phyloP scores from a whole-genome alignment of 768 basidiomycete genomes.

The Lentinula aciculospora region DNA sequence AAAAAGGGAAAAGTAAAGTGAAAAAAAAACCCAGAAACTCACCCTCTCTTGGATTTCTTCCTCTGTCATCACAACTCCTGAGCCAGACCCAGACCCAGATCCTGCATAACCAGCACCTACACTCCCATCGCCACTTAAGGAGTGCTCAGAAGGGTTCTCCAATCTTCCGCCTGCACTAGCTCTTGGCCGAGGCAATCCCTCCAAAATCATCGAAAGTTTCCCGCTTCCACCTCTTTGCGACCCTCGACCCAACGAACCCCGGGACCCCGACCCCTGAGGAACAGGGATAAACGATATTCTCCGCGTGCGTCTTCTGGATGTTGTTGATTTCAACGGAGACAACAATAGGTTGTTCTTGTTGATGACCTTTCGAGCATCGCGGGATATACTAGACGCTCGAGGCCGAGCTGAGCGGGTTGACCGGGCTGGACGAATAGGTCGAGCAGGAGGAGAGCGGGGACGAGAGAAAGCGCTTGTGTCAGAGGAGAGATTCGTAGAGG shows the following conservation, averaged over 20 bases:
- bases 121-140: not conserved
- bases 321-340: no score
- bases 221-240: not conserved
- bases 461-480: no score
- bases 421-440: no score
- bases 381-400: not conserved
- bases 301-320: not conserved
- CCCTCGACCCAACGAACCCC: no score
- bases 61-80: not conserved
- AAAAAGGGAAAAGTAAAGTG: not conserved
- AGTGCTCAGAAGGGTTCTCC: not conserved
- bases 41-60: not conserved
- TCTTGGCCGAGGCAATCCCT: not conserved
- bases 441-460: no score
- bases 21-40: not conserved
- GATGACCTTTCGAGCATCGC: not conserved
- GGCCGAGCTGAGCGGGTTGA: not conserved
- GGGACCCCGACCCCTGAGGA: no score
- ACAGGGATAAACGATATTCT: not conserved
- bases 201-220: not conserved
- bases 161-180: not conserved
- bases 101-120: not conserved
- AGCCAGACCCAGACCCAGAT: no score
- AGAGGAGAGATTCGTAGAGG: not conserved
- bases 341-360: not conserved